Base-by-base conservation (phyloP, 148 eudicot genomes). In the Vaccinium myrtillus region DNA sequence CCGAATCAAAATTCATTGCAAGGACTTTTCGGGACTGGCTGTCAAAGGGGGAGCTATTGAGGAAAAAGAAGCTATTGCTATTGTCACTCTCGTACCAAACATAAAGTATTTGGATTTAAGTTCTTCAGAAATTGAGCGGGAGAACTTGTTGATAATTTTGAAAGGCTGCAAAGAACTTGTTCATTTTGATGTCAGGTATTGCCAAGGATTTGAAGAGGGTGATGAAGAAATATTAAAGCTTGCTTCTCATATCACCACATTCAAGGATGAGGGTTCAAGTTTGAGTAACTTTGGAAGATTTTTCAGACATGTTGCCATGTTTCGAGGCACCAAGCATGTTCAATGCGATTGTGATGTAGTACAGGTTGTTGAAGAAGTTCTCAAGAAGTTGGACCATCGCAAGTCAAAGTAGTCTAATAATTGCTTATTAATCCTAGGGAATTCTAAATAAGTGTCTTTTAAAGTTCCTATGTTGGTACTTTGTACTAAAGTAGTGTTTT, bases 131-230 rank as follows among this genome's bases (percentile, higher is more conserved):
- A 27, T 79, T 2, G 46, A 55, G 30, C 8, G 8, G 67, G 67
- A 79, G 9, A 54, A 55, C 13, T 36, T 79, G 4, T 23, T 79
- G 21, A 55, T 15, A 19, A 54, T 79, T 14, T 55, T 79, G 48
- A 0, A 79, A 7, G 81, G 81, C 53, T 79, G 81, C 81, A 27
- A 54, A 79, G 21, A 79, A 7, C 67, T 79, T 32, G 48, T 12
- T 46, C 11, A 53, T 13, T 11, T 79, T 14, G 81, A 79, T 30
- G n/a, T 55, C 16, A 79, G 80, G 4, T 3, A 51, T 4, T 77
- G 80, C 59, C 12, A 2, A 9, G 39, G 80, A 13, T 77, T 77
- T 12, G 30, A 77, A n/a, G 49, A 74, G 59, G 80, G 10, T 27
- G 80, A 77, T 23, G 80, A 50, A 1, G 32, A 77, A 16, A 77